A percentile compares a stretch with the other conserved stretches of the same genome.
These are phyloP conservation scores for Ramalina peruviana DNA, from an alignment of 495 filamentous ascomycete genomes.

Conservation along the genomic window DNA sequence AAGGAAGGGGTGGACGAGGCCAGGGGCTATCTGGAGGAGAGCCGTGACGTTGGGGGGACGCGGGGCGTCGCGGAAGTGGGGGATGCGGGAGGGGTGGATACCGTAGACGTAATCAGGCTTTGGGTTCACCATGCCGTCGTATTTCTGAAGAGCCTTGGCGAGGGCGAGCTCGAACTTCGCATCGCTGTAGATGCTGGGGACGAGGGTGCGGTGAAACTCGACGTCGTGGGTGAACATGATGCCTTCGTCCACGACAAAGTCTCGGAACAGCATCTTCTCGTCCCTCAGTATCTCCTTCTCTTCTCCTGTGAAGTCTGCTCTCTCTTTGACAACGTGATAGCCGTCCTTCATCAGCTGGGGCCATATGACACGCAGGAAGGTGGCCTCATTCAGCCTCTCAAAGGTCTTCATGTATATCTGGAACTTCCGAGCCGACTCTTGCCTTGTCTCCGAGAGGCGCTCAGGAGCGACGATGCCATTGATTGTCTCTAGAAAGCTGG, in stretches of 20 bases:
- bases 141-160: not conserved
- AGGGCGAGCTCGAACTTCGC: not conserved
- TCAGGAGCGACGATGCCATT: too few species aligned
- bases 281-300: too few species aligned
- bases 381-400: too few species aligned
- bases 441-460: too few species aligned
- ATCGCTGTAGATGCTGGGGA: not conserved
- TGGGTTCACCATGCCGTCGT: not conserved
- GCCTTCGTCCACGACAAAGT: not conserved
- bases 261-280: too few species aligned
- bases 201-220: not conserved
- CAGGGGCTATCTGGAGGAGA: not conserved
- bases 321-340: too few species aligned
- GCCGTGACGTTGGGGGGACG: not conserved
- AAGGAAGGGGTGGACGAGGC: slow-evolving; percentile 1
- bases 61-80: not conserved
- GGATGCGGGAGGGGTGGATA: not conserved
- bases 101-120: not conserved
- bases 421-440: too few species aligned
- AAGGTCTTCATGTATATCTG: too few species aligned
- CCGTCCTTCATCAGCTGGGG: too few species aligned
- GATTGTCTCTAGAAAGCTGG: too few species aligned
- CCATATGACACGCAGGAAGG: too few species aligned
- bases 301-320: too few species aligned
- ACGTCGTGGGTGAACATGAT: not conserved